These are phyloP conservation scores for Pyrenula massariospora DNA, from an alignment of 495 filamentous ascomycete species.

Conservation along the genomic window DNA sequence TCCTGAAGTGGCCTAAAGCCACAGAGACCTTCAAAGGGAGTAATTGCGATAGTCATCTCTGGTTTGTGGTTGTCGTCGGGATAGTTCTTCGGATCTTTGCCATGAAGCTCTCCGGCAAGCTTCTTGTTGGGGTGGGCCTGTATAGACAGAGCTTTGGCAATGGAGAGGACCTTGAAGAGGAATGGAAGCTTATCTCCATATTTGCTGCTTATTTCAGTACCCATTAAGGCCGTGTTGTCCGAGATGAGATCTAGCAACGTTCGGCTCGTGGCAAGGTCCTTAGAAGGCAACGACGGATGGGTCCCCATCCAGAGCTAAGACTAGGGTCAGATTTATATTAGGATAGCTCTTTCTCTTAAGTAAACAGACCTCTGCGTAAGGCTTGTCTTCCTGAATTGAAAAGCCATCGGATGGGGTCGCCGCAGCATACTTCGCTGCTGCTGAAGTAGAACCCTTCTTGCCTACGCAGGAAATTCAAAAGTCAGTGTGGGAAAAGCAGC, in stretches of 20 bases:
- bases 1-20: constrained; percentile 84
- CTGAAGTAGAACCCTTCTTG: constrained; percentile 65
- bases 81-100: constrained; percentile 82
- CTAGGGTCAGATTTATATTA: neutral
- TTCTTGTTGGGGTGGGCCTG: constrained; percentile 98
- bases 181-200: constrained; percentile 82
- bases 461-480: constrained; percentile 31
- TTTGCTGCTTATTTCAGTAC: constrained; percentile 51
- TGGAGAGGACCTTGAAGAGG: constrained; percentile 92
- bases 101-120: constrained; percentile 80
- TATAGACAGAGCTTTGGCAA: constrained; percentile 88
- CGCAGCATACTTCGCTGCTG: constrained; percentile 64
- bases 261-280: constrained; percentile 71
- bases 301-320: constrained; percentile 97
- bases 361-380: constrained; percentile 67
- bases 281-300: constrained; percentile 88
- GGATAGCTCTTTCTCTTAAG: constrained; percentile 27
- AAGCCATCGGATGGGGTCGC: constrained; percentile 61
- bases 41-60: constrained; percentile 97
- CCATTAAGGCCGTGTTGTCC: constrained; percentile 75
- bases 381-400: constrained; percentile 63
- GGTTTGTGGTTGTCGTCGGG: constrained; percentile 99
- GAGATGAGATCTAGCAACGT: constrained; percentile 82
- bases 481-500: constrained; percentile 8
- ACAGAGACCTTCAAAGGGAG: constrained; percentile 89